A percentile compares a stretch with the other conserved stretches of the same genome.
Evolutionary conservation across 2,329 filamentous ascomycete species (phyloP).

Genomic region (Colletotrichum sp.): DNA sequence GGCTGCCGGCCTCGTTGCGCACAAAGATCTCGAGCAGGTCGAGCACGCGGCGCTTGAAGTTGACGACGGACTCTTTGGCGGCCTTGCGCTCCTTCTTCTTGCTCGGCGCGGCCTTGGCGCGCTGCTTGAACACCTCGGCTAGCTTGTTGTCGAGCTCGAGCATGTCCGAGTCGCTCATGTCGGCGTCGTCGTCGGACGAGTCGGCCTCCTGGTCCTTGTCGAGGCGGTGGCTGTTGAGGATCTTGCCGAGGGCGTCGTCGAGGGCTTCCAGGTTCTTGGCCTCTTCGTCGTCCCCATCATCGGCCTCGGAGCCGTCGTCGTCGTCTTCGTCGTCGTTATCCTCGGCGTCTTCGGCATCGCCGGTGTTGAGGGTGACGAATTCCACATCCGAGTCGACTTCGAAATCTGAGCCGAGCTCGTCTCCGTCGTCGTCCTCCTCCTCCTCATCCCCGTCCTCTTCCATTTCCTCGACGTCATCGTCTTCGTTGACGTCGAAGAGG

Average conservation of each 20-base stretch:
- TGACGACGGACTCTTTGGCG: conserved; percentile 86
- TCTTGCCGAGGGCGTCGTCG: conserved; percentile 77
- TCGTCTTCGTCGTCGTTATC: conserved; percentile 52
- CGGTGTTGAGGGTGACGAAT: conserved; percentile 46
- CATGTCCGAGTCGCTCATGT: conserved; percentile 98
- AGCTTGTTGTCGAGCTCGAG: conserved; percentile 84
- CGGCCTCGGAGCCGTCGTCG: conserved; percentile 44
- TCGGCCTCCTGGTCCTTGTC: conserved; percentile 64
- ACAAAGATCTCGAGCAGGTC: conserved; percentile 87
- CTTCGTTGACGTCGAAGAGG: conserved; percentile 72
- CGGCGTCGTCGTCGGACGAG: conserved; percentile 67
- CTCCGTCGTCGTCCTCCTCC: conserved; percentile 40
- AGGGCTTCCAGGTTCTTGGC: conserved; percentile 55
- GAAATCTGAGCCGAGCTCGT: conserved; percentile 46
- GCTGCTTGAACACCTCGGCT: conserved; percentile 82
- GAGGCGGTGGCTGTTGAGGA: conserved; percentile 73
- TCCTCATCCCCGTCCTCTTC: conserved; percentile 42
- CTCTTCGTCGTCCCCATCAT: conserved; percentile 45
- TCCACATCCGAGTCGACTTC: conserved; percentile 57
- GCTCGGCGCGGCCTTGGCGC: conserved; percentile 64
- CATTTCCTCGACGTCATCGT: conserved; percentile 42
- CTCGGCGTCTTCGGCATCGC: conserved; percentile 45
- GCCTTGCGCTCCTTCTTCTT: conserved; percentile 87
- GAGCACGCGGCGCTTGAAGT: conserved; percentile 93
- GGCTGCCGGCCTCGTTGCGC: conserved; percentile 74